phyloP scores from a whole-genome alignment of 192 early-diverging fungal genomes.

The Cetraspora pellucida region DNA sequence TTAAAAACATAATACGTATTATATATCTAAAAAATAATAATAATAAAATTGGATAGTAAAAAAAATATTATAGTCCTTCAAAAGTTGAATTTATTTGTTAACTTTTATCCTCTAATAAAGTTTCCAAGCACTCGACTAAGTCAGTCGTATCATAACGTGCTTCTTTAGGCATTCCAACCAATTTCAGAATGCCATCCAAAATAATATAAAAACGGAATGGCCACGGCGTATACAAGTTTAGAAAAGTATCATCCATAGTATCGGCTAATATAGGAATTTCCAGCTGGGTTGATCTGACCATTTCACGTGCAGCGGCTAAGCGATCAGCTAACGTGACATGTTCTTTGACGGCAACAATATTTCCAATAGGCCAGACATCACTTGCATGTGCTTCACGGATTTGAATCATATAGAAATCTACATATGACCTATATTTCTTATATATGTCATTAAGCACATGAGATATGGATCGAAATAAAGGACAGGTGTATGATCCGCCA shows the following conservation, averaged over 20 bases:
- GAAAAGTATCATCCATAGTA: slow-evolving; percentile 24
- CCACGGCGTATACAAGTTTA: slow-evolving; percentile 20
- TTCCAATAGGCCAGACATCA: slow-evolving; percentile 30
- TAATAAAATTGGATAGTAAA: too few relatives aligned
- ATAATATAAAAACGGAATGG: slow-evolving; percentile 26
- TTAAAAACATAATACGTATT: too few relatives aligned
- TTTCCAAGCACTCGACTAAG: slow-evolving; percentile 9
- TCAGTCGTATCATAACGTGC: slow-evolving; percentile 28
- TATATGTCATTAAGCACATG: slow-evolving; percentile 29
- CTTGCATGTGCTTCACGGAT: slow-evolving; percentile 29
- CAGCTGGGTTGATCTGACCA: slow-evolving; percentile 10
- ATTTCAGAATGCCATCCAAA: slow-evolving; percentile 21
- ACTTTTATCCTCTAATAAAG: slow-evolving; percentile 16
- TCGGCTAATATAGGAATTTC: slow-evolving; percentile 17
- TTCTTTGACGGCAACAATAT: slow-evolving; percentile 10
- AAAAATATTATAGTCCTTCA: too few relatives aligned
- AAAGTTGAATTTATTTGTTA: too few relatives aligned
- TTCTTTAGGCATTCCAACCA: slow-evolving; percentile 28
- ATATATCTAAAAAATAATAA: too few relatives aligned
- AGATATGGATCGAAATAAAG: slow-evolving; percentile 27
- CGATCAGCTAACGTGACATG: slow-evolving; percentile 17
- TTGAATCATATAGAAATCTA: slow-evolving; percentile 31
- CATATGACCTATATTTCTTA: neutral
- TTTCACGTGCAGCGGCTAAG: slow-evolving; percentile 11
- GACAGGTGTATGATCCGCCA: slow-evolving; percentile 28